Conservation (phyloP, 805 yeast species). For the Alloascoidea africana region DNA sequence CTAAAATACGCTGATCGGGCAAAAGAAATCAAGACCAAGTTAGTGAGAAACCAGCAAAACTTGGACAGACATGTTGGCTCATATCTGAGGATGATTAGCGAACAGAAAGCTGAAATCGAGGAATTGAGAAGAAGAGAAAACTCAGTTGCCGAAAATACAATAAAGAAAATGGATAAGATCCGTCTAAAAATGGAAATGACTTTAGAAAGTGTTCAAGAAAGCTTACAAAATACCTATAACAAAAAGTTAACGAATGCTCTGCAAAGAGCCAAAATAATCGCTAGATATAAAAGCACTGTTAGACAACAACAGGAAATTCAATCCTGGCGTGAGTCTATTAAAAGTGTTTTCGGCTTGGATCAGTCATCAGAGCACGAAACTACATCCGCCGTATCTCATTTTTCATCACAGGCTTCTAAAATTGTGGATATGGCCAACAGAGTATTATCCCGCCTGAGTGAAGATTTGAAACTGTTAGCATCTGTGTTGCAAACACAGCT, state of each 20-base stretch:
- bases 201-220: background rate
- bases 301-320: background rate
- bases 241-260: too few relatives aligned
- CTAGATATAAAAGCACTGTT: background rate
- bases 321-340: background rate
- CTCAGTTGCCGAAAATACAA: constrained; percentile 18
- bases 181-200: background rate
- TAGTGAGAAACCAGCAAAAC: constrained; percentile 57
- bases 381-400: background rate
- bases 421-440: background rate
- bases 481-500: background rate
- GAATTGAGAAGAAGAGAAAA: constrained; percentile 44
- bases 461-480: background rate
- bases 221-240: background rate
- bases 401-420: background rate
- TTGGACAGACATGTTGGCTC: constrained; percentile 76
- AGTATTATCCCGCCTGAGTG: too few relatives aligned
- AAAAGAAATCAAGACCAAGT: constrained; percentile 74
- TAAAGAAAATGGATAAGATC: too few relatives aligned
- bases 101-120: constrained; percentile 61
- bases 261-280: too few relatives aligned
- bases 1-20: constrained; percentile 86
- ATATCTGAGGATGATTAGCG: constrained; percentile 70
- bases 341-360: background rate
- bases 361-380: background rate